Evolutionary conservation across 352 stramenopile species (phyloP).

Genomic region (Thalassiosira mediterranea): DNA sequence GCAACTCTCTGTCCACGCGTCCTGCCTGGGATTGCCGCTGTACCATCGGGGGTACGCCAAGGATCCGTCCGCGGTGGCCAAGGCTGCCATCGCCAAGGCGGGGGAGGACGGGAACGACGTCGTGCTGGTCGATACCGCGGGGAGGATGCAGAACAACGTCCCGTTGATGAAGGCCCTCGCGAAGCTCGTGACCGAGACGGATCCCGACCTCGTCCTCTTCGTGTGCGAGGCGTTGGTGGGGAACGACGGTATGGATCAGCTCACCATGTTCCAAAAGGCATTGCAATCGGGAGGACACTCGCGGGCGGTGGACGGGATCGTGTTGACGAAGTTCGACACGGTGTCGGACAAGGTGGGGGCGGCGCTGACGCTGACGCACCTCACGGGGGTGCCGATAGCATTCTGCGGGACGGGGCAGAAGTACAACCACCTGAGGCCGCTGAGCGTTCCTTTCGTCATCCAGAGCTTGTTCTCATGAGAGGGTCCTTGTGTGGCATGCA

Average conservation of each 20-base stretch:
- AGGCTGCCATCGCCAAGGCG: slow-evolving; percentile 94
- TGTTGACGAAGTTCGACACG: slow-evolving; percentile 99
- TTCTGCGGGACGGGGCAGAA: slow-evolving; percentile 99
- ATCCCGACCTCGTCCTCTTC: slow-evolving; percentile 97
- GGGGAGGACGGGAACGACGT: slow-evolving; percentile 93
- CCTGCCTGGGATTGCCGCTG: slow-evolving; percentile 93
- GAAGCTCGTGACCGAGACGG: slow-evolving; percentile 96
- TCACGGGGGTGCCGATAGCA: slow-evolving; percentile 97
- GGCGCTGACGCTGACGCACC: slow-evolving; percentile 98
- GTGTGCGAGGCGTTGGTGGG: slow-evolving; percentile 98
- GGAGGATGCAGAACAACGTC: slow-evolving; percentile 99
- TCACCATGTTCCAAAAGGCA: slow-evolving; percentile 87
- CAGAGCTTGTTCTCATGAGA: slow-evolving; percentile 89
- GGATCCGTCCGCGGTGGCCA: slow-evolving; percentile 93
- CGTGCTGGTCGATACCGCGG: slow-evolving; percentile 98
- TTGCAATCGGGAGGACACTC: slow-evolving; percentile 86
- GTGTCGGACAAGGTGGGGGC: slow-evolving; percentile 99
- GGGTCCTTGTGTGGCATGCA: too few species aligned
- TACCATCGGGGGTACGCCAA: slow-evolving; percentile 97
- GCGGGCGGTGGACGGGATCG: slow-evolving; percentile 96
- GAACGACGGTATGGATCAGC: slow-evolving; percentile 98
- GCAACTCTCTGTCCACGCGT: slow-evolving; percentile 96
- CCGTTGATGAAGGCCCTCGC: slow-evolving; percentile 97
- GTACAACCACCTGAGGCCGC: slow-evolving; percentile 98
- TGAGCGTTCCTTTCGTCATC: slow-evolving; percentile 95